Conservation (phyloP, 2,329 filamentous ascomycete genomes). For the Taxawa tesnikishii region DNA sequence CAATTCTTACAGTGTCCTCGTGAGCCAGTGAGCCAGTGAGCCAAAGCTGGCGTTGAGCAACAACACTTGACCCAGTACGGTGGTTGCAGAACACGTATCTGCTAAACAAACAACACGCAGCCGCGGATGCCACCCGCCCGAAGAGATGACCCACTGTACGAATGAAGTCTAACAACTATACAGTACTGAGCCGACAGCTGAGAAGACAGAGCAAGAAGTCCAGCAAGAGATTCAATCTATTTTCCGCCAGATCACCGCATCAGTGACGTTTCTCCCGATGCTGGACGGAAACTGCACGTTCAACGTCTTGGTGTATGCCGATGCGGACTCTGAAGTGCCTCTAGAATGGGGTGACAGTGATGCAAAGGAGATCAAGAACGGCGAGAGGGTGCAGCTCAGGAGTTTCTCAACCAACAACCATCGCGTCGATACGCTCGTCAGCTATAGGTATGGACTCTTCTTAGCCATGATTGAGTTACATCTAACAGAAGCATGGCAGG, state of each 20-base stretch:
- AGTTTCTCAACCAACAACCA: constrained; percentile 95
- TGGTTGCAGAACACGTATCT: too few species aligned
- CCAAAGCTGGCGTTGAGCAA: too few species aligned
- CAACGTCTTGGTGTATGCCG: constrained; percentile 95
- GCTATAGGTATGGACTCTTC: constrained; percentile 54
- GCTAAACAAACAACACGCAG: too few species aligned
- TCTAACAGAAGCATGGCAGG: too few species aligned
- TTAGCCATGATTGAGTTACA: too few species aligned
- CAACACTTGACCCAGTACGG: too few species aligned
- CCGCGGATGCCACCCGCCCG: too few species aligned
- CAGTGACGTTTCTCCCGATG: constrained; percentile 91
- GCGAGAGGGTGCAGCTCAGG: constrained; percentile 86
- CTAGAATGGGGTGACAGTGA: constrained; percentile 98
- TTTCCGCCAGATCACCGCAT: constrained; percentile 95
- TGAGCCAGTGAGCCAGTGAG: too few species aligned
- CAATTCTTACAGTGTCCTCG: neutral
- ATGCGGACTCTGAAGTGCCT: constrained; percentile 90
- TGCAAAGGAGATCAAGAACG: constrained; percentile 89
- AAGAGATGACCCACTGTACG: too few species aligned
- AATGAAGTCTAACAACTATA: constrained; percentile 8
- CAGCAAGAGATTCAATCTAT: constrained; percentile 93
- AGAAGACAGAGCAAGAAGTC: constrained; percentile 89
- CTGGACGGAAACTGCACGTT: constrained; percentile 93
- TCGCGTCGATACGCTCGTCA: constrained; percentile 87
- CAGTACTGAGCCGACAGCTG: constrained; percentile 23